phyloP scores from a whole-genome alignment of 441 rosid genomes.

The Populus trichocarpa region DNA sequence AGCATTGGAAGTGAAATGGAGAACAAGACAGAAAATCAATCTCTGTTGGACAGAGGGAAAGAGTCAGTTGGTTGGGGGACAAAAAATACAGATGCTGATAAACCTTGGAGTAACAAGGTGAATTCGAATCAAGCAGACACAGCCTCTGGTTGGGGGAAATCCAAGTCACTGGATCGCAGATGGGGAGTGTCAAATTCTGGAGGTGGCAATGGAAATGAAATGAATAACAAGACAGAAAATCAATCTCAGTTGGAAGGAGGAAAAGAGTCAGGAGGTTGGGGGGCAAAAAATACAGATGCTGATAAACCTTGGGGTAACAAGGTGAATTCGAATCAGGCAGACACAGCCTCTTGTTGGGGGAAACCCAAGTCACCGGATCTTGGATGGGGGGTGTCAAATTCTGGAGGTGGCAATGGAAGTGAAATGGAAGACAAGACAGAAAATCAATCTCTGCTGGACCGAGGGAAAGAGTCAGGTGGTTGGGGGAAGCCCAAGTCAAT shows the following conservation, averaged over 20 bases:
- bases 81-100: too few species aligned
- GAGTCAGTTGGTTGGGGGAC: slow-evolving; percentile 18
- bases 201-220: slow-evolving; percentile 9
- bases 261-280: slow-evolving; percentile 15
- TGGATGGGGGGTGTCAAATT: neutral
- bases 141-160: neutral
- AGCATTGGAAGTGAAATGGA: slow-evolving; percentile 14
- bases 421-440: slow-evolving; percentile 10
- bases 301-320: neutral
- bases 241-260: too few species aligned
- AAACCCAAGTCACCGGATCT: too few species aligned
- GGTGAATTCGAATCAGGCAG: neutral
- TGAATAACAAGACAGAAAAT: slow-evolving; percentile 8
- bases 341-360: neutral
- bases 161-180: neutral
- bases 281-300: neutral
- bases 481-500: slow-evolving; percentile 23
- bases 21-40: neutral
- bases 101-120: neutral
- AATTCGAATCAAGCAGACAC: too few species aligned
- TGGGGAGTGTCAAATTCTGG: neutral
- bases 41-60: too few species aligned
- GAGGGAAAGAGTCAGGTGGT: neutral
- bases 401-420: slow-evolving; percentile 11
- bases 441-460: too few species aligned